These are phyloP conservation scores for Phytophthora capsici DNA, from an alignment of 352 stramenopile species.

Conservation along the genomic window DNA sequence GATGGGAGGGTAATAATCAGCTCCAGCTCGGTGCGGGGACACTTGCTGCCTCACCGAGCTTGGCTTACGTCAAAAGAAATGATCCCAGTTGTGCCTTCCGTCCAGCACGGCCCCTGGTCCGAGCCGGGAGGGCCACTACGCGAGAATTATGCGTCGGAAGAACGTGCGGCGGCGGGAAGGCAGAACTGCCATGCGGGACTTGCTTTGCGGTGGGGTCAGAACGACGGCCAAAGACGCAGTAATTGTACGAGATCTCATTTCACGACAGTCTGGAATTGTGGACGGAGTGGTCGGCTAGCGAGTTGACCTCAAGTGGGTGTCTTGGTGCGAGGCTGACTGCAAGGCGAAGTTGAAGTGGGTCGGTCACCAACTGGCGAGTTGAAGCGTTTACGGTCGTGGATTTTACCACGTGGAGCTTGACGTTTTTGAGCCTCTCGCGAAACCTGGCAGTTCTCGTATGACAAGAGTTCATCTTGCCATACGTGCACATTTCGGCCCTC, in stretches of 20 bases:
- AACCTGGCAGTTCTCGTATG: background rate
- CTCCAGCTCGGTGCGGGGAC: slow-evolving; percentile 16
- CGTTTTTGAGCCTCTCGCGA: background rate
- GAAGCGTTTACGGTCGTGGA: background rate
- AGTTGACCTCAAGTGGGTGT: background rate
- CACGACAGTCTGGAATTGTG: slow-evolving; percentile 3
- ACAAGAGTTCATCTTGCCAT: slow-evolving; percentile 10
- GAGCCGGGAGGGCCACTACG: background rate
- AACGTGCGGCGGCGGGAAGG: no score
- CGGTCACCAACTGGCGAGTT: slow-evolving; percentile 6
- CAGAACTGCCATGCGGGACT: slow-evolving; percentile 1
- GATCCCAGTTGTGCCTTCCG: background rate
- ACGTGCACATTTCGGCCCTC: slow-evolving; percentile 4
- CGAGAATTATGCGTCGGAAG: no score
- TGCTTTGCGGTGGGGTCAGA: slow-evolving; percentile 13
- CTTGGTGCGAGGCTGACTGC: background rate
- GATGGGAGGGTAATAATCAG: slow-evolving; percentile 17
- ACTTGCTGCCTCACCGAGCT: slow-evolving; percentile 7
- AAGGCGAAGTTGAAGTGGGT: background rate
- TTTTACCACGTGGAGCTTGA: slow-evolving; percentile 1
- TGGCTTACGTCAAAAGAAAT: background rate
- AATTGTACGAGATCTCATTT: slow-evolving; percentile 3
- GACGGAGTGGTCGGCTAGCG: background rate
- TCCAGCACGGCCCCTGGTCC: slow-evolving; percentile 13
- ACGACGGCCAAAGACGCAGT: slow-evolving; percentile 4